Evolutionary conservation across 202 grass and related monocot genomes (phyloP).

Genomic region (Panicum virgatum): DNA sequence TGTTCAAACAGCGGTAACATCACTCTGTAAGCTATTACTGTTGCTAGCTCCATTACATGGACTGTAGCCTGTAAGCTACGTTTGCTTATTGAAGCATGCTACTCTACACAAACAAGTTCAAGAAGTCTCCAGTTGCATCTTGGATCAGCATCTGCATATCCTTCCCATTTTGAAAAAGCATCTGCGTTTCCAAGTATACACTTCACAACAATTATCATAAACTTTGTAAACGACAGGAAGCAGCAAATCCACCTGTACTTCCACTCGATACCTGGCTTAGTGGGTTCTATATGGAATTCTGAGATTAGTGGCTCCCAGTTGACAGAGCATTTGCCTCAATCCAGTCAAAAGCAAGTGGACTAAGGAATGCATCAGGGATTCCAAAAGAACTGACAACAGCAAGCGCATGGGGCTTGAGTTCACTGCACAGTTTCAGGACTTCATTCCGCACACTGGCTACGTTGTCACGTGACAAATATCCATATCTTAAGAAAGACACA

Average conservation of each 20-base stretch:
- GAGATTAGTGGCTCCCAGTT: slow-evolving; percentile 49
- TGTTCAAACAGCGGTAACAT: background rate
- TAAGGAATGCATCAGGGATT: slow-evolving; percentile 87
- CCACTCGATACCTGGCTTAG: background rate
- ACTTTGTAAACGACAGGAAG: background rate
- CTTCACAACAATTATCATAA: slow-evolving; percentile 25
- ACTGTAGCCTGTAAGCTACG: background rate
- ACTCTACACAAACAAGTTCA: background rate
- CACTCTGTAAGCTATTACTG: background rate
- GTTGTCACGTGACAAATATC: slow-evolving; percentile 65
- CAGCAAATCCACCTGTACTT: slow-evolving; percentile 13
- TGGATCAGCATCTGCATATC: slow-evolving; percentile 1
- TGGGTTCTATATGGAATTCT: background rate
- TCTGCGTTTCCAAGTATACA: slow-evolving; percentile 1
- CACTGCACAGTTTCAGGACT: slow-evolving; percentile 65
- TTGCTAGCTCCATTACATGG: background rate
- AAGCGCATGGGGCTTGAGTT: slow-evolving; percentile 79
- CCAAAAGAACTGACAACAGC: slow-evolving; percentile 81
- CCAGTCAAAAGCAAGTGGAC: slow-evolving; percentile 99
- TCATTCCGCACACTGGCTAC: slow-evolving; percentile 73
- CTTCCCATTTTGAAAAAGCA: background rate
- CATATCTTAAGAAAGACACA: slow-evolving; percentile 82
- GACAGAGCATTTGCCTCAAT: slow-evolving; percentile 78
- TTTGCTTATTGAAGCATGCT: slow-evolving; percentile 16
- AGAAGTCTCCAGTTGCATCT: background rate